A percentile compares a stretch with the other conserved stretches of the same genome.
Conservation (phyloP, 2,329 filamentous ascomycete species). For the Fusarium protoensiforme region DNA sequence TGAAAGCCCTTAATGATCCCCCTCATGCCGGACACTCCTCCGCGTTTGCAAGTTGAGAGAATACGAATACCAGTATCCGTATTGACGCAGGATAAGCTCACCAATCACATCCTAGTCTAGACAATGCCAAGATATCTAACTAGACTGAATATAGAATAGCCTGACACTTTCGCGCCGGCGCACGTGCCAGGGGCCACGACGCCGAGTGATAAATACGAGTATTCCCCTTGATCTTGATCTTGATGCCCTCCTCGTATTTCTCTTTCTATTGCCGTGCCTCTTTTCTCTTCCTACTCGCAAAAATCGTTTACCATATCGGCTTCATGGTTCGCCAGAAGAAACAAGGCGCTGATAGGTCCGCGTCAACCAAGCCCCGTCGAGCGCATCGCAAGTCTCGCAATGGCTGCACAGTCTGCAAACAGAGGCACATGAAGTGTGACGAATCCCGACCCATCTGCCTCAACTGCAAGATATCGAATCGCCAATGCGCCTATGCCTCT, state of each 20-base stretch:
- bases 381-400: background rate
- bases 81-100: background rate
- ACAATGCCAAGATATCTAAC: background rate
- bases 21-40: background rate
- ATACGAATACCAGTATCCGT: background rate
- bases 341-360: background rate
- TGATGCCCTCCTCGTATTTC: background rate
- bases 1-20: background rate
- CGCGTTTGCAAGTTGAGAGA: background rate
- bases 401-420: background rate
- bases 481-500: background rate
- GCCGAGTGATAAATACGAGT: background rate
- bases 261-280: background rate
- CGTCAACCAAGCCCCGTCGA: background rate
- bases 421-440: background rate
- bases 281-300: no score
- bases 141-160: background rate
- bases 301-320: background rate
- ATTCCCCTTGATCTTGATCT: background rate
- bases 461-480: background rate
- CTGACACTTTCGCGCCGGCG: background rate
- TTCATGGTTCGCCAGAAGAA: background rate
- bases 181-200: background rate
- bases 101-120: background rate
- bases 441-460: background rate